These are phyloP conservation scores for Dillenia turbinata DNA, from an alignment of 164 flowering plant genomes.

Conservation along the genomic window DNA sequence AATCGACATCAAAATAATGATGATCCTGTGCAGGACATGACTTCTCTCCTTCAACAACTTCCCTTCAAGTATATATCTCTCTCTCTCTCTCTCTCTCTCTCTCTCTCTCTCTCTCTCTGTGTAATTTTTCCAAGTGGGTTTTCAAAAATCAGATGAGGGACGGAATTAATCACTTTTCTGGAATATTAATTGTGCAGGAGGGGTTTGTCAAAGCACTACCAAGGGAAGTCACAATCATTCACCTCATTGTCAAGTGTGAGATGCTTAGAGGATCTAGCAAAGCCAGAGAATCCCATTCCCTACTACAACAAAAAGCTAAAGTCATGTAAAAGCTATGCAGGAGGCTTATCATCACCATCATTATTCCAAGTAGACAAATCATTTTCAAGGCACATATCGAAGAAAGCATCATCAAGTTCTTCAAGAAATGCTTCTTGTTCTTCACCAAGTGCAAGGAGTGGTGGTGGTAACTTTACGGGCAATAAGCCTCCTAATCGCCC, in stretches of 20 bases:
- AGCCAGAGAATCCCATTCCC: constrained; percentile 27
- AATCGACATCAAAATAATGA: too few relatives aligned
- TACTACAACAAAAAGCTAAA: constrained; percentile 30
- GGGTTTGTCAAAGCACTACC: constrained; percentile 39
- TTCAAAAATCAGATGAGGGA: not conserved
- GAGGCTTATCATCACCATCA: constrained; percentile 9
- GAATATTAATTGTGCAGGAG: constrained; percentile 17
- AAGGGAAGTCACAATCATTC: constrained; percentile 49
- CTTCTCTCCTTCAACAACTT: constrained; percentile 20
- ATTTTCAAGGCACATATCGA: constrained; percentile 14
- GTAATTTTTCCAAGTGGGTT: not conserved
- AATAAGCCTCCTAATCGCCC: constrained; percentile 21
- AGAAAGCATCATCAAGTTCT: constrained; percentile 4
- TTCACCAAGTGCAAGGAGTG: constrained; percentile 14
- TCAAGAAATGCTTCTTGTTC: constrained; percentile 6
- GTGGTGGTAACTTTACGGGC: constrained; percentile 8
- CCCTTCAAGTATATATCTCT: constrained; percentile 10
- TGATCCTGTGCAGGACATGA: constrained; percentile 20
- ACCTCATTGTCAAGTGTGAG: constrained; percentile 30
- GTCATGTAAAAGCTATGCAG: constrained; percentile 25
- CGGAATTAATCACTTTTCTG: too few relatives aligned
- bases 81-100: constrained; percentile 1
- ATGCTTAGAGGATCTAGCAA: constrained; percentile 36
- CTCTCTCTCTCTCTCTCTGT: not conserved
- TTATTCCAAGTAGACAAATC: constrained; percentile 1